These are phyloP conservation scores for Colletotrichum graminicola DNA, from an alignment of 2,329 filamentous ascomycete genomes.

Conservation along the genomic window DNA sequence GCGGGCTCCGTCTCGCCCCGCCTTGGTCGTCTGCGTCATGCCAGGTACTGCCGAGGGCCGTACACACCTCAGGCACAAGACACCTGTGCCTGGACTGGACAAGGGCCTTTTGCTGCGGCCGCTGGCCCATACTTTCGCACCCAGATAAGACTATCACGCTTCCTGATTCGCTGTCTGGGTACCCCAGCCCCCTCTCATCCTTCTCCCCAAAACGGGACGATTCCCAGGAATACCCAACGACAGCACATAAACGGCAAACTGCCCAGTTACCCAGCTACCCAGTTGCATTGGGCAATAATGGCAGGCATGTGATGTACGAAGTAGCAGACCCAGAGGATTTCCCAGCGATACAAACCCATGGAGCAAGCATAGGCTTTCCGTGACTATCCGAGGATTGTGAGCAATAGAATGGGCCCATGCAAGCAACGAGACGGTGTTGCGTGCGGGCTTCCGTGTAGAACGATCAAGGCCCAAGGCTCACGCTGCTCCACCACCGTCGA, in stretches of 20 bases:
- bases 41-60: conserved; percentile 23
- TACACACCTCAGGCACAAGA: conserved; percentile 19
- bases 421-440: neutral
- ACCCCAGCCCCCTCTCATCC: neutral
- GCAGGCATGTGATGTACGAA: neutral
- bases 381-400: neutral
- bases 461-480: neutral
- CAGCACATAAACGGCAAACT: neutral
- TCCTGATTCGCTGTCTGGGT: conserved; percentile 21
- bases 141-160: conserved; percentile 25
- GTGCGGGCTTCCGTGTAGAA: neutral
- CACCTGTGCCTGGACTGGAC: conserved; percentile 16
- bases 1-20: neutral
- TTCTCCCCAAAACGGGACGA: neutral
- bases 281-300: neutral
- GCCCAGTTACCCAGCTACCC: neutral
- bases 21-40: conserved; percentile 35
- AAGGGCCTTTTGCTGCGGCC: conserved; percentile 13
- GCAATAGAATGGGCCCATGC: neutral
- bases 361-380: neutral
- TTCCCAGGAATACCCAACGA: conserved; percentile 2
- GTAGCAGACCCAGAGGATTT: neutral
- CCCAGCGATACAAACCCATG: no score
- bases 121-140: neutral
- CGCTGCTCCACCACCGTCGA: neutral